These are phyloP conservation scores for Trichosanthes truncata DNA, from an alignment of 306 rosid genomes.

Conservation along the genomic window DNA sequence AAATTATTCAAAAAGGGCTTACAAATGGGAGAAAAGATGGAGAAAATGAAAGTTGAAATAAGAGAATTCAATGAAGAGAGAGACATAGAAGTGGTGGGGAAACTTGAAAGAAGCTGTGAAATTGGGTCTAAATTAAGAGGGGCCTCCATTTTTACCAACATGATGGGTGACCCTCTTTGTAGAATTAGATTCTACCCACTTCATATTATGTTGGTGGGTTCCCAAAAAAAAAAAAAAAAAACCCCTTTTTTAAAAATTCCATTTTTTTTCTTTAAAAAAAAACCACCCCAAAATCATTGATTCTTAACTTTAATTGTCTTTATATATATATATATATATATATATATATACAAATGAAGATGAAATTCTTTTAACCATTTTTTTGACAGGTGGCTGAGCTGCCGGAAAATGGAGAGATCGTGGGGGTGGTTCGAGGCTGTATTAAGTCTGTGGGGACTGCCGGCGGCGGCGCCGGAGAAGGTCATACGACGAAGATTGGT, in stretches of 20 bases:
- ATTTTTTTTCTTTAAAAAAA: not conserved
- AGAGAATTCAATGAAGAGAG: conserved; percentile 59
- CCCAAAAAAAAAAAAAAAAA: not conserved
- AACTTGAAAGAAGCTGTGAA: conserved; percentile 70
- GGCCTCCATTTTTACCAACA: conserved; percentile 52
- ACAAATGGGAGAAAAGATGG: conserved; percentile 21
- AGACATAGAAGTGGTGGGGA: conserved; percentile 64
- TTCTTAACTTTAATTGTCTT: not conserved
- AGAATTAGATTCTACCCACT: conserved; percentile 70
- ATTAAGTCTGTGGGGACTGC: conserved; percentile 42
- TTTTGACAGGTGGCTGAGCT: conserved; percentile 51
- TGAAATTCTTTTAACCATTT: not conserved
- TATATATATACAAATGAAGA: not conserved
- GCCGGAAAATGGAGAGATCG: conserved; percentile 47
- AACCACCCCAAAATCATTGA: not conserved
- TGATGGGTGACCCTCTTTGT: conserved; percentile 58
- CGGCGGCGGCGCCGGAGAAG: conserved; percentile 36
- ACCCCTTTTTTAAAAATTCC: not conserved
- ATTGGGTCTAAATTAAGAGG: conserved; percentile 48
- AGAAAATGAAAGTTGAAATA: conserved; percentile 30
- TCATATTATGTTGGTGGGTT: conserved; percentile 62
- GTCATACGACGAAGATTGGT: conserved; percentile 43
- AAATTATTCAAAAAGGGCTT: not conserved
- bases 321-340: too few species aligned
- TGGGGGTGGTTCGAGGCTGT: conserved; percentile 70